Evolutionary conservation across 2,329 filamentous ascomycete genomes (phyloP).

Genomic region (Fusarium sp.): DNA sequence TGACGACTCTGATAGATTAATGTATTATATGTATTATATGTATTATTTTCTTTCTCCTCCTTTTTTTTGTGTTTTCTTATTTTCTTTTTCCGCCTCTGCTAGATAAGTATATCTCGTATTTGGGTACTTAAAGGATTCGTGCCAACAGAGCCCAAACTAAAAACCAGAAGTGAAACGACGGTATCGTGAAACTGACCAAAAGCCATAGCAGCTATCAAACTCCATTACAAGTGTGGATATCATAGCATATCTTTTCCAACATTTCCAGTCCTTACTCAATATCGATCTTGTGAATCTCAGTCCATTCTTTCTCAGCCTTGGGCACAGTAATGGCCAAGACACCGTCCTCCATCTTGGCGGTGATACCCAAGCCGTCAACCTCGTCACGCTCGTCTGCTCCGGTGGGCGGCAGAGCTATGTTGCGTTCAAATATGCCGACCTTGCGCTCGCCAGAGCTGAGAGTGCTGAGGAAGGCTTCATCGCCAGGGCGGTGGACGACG

Average conservation of each 20-base stretch:
- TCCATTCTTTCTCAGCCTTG: constrained; percentile 74
- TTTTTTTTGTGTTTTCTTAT: background rate
- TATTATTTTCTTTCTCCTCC: background rate
- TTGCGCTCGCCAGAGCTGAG: constrained; percentile 73
- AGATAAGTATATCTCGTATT: background rate
- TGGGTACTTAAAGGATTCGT: background rate
- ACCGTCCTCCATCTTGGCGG: constrained; percentile 81
- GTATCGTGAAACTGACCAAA: background rate
- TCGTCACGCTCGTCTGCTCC: constrained; percentile 59
- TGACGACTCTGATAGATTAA: background rate
- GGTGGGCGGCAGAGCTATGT: constrained; percentile 66
- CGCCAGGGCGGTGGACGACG: constrained; percentile 75
- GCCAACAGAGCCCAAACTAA: background rate
- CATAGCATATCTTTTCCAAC: constrained; percentile 2
- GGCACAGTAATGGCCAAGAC: constrained; percentile 80
- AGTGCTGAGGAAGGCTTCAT: constrained; percentile 73
- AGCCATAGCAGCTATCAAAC: constrained; percentile 20
- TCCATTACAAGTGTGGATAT: constrained; percentile 16
- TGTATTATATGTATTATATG: background rate
- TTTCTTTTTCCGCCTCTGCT: background rate
- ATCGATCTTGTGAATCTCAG: constrained; percentile 68
- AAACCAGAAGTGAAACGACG: background rate
- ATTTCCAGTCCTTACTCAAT: constrained; percentile 54
- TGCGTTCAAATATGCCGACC: constrained; percentile 78
- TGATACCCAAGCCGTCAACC: constrained; percentile 73